Evolutionary conservation across 768 basidiomycete genomes (phyloP).

Genomic region (Termitomyces sp.): DNA sequence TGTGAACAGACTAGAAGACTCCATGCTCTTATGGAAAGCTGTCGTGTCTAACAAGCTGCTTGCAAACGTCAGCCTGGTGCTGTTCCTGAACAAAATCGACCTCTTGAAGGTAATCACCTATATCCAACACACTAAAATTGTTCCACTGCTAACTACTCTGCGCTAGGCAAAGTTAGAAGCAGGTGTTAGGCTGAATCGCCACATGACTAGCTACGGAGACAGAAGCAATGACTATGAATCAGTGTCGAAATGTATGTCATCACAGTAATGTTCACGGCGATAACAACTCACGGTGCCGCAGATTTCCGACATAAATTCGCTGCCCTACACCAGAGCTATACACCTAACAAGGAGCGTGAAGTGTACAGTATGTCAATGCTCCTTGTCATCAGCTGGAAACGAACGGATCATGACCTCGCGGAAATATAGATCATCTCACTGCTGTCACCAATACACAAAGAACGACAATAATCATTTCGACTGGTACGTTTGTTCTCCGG

Average conservation of each 20-base stretch:
- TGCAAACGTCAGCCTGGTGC: slow-evolving; percentile 70
- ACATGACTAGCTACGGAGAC: slow-evolving; percentile 72
- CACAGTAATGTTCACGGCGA: background rate
- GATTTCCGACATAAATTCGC: slow-evolving; percentile 77
- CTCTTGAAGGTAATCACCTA: slow-evolving; percentile 56
- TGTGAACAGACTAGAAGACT: slow-evolving; percentile 81
- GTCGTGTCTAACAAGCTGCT: slow-evolving; percentile 76
- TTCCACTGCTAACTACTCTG: slow-evolving; percentile 4
- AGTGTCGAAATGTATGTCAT: slow-evolving; percentile 66
- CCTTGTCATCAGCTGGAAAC: background rate
- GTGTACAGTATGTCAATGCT: slow-evolving; percentile 55
- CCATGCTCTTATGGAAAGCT: slow-evolving; percentile 69
- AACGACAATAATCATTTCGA: slow-evolving; percentile 71
- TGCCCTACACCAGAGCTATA: slow-evolving; percentile 61
- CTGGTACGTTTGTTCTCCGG: slow-evolving; percentile 44
- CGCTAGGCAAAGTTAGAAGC: slow-evolving; percentile 69
- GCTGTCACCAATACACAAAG: slow-evolving; percentile 78
- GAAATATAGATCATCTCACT: slow-evolving; percentile 65
- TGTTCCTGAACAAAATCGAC: slow-evolving; percentile 84
- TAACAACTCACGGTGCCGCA: slow-evolving; percentile 26
- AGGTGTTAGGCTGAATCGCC: slow-evolving; percentile 67
- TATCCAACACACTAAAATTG: background rate
- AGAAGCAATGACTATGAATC: slow-evolving; percentile 77
- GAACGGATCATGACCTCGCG: slow-evolving; percentile 5
- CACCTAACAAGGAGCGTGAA: slow-evolving; percentile 72